Percentiles rank a stretch among this genome's conserved stretches.
These are phyloP conservation scores for Moelleriella libera DNA, from an alignment of 2,329 filamentous ascomycete species.

Conservation along the genomic window DNA sequence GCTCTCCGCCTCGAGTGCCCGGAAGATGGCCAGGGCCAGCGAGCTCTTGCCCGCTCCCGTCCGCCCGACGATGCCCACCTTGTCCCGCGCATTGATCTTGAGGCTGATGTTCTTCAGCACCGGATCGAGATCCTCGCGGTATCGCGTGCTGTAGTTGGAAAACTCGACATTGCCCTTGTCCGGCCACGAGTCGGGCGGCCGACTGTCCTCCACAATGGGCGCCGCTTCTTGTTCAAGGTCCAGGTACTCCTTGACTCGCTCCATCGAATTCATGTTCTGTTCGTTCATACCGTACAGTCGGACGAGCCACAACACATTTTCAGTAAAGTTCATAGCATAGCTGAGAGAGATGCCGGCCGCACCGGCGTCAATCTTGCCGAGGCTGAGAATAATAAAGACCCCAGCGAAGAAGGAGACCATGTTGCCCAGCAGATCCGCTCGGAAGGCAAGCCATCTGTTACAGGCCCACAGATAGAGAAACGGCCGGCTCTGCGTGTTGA, in stretches of 20 bases:
- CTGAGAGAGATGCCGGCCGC: constrained; percentile 87
- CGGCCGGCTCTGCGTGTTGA: constrained; percentile 83
- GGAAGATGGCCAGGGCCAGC: constrained; percentile 81
- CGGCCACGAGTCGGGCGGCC: constrained; percentile 73
- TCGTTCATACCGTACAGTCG: constrained; percentile 89
- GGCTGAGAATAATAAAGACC: constrained; percentile 73
- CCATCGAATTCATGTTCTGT: constrained; percentile 99
- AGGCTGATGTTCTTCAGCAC: constrained; percentile 77
- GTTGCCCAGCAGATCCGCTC: constrained; percentile 82
- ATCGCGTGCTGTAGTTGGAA: constrained; percentile 75
- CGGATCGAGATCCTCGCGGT: constrained; percentile 73
- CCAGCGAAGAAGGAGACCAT: constrained; percentile 89
- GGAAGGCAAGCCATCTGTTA: constrained; percentile 91
- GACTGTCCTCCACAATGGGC: constrained; percentile 60
- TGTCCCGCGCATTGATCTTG: constrained; percentile 73
- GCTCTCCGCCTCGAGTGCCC: constrained; percentile 78
- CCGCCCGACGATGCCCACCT: constrained; percentile 89
- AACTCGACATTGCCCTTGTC: constrained; percentile 78
- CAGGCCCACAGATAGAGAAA: constrained; percentile 95
- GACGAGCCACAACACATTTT: constrained; percentile 94
- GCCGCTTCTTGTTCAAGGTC: constrained; percentile 89
- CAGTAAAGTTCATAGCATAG: constrained; percentile 92
- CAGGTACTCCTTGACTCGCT: constrained; percentile 93
- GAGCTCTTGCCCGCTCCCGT: constrained; percentile 97
- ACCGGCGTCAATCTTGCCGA: constrained; percentile 75